Base-by-base conservation (phyloP, 495 filamentous ascomycete species). In the Xylaria grammica region DNA sequence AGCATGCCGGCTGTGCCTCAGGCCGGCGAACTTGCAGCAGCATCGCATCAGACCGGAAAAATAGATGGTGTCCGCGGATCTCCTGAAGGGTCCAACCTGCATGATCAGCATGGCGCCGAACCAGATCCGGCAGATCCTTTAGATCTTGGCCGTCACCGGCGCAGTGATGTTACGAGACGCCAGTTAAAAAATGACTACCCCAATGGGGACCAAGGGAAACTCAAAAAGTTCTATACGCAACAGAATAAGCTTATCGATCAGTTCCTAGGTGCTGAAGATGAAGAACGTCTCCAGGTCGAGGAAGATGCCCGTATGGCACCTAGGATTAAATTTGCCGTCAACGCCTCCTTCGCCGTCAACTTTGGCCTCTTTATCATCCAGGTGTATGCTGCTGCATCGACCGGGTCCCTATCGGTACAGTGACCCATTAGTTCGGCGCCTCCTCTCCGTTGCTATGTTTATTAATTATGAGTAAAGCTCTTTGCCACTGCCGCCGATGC, bases 401-500 rank as follows among this genome's bases (percentile, higher is more conserved):
- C 84, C 15, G 82, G 84, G 27, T 85, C 84, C 11, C 75, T 85
- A 24, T 77, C 77, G 68, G 77, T 80, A 71, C 60, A 55, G 63
- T 67, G 50, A 59, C 48, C 40, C 65, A 58, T 58, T 62, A 44
- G 51, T 62, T 60, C 62, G 62, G 42, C 62, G 45, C 56, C 45
- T 48, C 61, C 27, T 36, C 10, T 67, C 30, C n/a, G 40, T 69
- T 63, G 40, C 68, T 63, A 62, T 72, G 62, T 29, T 62, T 63
- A 63, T 63, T 70, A 61, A 72, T 56, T 15, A 17, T 15, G 19
- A 13, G 7, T 49, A 51, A 65, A 82, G 66, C 77, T 85, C 4
- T 87, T 87, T 63, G 84, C 82, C 40, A 86, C 84, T 54, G 82
- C 84, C 49, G 83, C 84, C 57, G 84, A 86, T 72, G 82, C 84